These are phyloP conservation scores for Colletotrichum paranaense DNA, from an alignment of 2,329 filamentous ascomycete genomes.

Conservation along the genomic window DNA sequence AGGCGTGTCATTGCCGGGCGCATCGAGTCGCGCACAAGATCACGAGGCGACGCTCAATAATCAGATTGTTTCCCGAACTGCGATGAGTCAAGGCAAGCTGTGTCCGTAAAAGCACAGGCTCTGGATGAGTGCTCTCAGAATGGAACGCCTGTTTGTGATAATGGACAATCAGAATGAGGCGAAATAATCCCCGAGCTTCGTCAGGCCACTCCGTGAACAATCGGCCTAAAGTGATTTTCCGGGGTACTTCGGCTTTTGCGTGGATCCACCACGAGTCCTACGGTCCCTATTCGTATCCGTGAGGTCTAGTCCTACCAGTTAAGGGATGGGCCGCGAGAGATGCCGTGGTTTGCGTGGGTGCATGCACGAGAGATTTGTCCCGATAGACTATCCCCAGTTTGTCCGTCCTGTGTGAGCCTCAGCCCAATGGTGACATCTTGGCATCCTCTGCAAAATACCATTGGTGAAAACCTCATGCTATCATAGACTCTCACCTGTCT, in stretches of 20 bases:
- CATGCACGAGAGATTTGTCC: constrained; percentile 26
- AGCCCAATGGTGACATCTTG: constrained; percentile 12
- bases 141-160: background rate
- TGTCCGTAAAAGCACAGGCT: background rate
- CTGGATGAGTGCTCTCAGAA: background rate
- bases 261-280: constrained; percentile 13
- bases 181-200: background rate
- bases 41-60: background rate
- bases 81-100: background rate
- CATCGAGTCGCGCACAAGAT: background rate
- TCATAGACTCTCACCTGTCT: background rate
- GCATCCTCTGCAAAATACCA: background rate
- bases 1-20: background rate
- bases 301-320: background rate
- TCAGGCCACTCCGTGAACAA: background rate
- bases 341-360: background rate
- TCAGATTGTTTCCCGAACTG: background rate
- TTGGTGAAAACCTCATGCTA: background rate
- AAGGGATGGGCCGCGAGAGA: constrained; percentile 2
- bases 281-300: background rate
- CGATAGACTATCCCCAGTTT: constrained; percentile 27
- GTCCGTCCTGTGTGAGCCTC: constrained; percentile 15
- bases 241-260: constrained; percentile 25
- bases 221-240: constrained; percentile 20
- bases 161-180: background rate